Conservation (phyloP, 2,329 filamentous ascomycete species). For the Monilinia vaccinii-corymbosi region DNA sequence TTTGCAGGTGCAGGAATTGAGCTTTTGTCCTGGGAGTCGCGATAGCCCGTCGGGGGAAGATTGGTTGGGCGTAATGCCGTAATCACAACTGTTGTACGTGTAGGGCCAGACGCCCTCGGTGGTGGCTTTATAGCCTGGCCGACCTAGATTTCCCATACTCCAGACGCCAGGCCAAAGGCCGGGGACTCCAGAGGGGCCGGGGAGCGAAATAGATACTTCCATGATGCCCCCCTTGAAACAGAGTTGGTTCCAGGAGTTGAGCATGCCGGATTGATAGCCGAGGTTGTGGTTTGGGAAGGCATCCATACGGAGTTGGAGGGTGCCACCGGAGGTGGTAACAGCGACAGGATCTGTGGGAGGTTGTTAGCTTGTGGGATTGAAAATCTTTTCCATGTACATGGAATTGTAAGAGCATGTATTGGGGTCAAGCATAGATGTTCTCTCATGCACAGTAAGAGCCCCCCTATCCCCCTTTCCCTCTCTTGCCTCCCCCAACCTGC, state of each 20-base stretch:
- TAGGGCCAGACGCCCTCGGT: conserved; percentile 48
- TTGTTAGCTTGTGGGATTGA: neutral
- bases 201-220: conserved; percentile 43
- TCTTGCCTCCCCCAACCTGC: too few species aligned
- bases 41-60: conserved; percentile 56
- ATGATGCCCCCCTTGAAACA: conserved; percentile 47
- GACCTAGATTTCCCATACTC: conserved; percentile 45
- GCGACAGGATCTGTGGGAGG: conserved; percentile 32
- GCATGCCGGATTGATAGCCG: conserved; percentile 40
- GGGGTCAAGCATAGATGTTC: neutral
- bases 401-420: too few species aligned
- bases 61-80: conserved; percentile 62
- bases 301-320: conserved; percentile 38
- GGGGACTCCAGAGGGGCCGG: conserved; percentile 39
- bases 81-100: conserved; percentile 45
- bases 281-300: conserved; percentile 37
- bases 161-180: conserved; percentile 45
- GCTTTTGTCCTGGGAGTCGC: conserved; percentile 57
- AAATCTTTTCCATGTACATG: too few species aligned
- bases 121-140: conserved; percentile 42
- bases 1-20: conserved; percentile 56
- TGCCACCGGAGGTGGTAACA: conserved; percentile 39
- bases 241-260: conserved; percentile 44
- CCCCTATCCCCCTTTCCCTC: neutral
- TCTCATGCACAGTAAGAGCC: neutral